Evolutionary conservation across 2,329 filamentous ascomycete species (phyloP), one percentile per base, ranked within the genome.

Genomic region (Biscogniauxia sp.): DNA sequence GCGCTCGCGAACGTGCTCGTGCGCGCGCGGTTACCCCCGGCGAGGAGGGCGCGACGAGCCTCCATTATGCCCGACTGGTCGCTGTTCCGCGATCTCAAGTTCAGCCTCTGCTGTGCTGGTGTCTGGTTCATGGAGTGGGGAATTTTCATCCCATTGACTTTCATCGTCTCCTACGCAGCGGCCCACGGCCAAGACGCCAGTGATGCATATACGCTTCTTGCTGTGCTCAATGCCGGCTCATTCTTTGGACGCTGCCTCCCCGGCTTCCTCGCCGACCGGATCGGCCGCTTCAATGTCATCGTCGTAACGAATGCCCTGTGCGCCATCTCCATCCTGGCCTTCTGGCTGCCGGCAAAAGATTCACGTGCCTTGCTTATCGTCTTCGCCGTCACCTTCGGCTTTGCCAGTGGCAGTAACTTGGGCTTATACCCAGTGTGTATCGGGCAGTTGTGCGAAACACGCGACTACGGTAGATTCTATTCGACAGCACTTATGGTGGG

Each of bases 261-360:
- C 0, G 92, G 92, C 0, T 82, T 90, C 63, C 77, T 92, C 8
- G 89, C 92, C 0, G 93, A 97, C 72, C 84, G 82, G 55, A 73
- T 92, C 3, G 93, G 93, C 0, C 85, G 92, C 3, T 96, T 92
- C 78, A 96, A 97, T 71, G 85, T 88, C 55, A 89, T 95, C 76
- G 84, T 94, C 53, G 73, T 86, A 19, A 88, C 89, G 0, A 84
- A 92, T 25, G 74, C 81, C 0, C 67, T 83, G 5, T 83, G 80
- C 61, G 78, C 89, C n/a, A 73, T 77, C 49, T 77, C 78, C 32
- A 75, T 88, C 4, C 83, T 89, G 5, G 87, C 84, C 2, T 73
- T 93, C 19, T 96, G 92, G 92, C 80, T 96, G 20, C 91, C 83
- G 0, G 79, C 82, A 0, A 79, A 82, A 0, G 74, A 78, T 41